Conservation (phyloP, 805 yeast genomes). For the Lipomyces kockii region DNA sequence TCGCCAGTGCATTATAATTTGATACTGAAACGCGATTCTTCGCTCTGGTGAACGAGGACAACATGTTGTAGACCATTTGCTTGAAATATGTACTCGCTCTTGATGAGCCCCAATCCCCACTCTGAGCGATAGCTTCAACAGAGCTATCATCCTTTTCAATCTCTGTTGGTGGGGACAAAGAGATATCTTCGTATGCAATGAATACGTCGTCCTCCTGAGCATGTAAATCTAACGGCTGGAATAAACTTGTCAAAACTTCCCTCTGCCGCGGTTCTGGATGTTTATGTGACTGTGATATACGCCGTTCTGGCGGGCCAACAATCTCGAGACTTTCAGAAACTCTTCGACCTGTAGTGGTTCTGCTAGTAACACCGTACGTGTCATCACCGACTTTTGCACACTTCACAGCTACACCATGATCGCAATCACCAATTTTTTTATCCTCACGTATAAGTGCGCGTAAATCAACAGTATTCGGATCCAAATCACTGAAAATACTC, state of each 20-base stretch:
- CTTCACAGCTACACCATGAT: neutral
- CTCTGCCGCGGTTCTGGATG: neutral
- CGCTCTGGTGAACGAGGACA: neutral
- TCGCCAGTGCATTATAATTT: neutral
- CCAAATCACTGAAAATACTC: neutral
- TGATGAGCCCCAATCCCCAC: neutral
- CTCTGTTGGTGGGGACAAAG: neutral
- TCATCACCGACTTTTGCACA: neutral
- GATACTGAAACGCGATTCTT: neutral
- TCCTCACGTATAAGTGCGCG: neutral
- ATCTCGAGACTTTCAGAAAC: neutral
- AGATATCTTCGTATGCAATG: neutral
- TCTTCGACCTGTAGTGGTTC: neutral
- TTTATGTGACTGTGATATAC: neutral
- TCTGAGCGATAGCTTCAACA: neutral
- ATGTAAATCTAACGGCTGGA: neutral
- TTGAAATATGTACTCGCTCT: neutral
- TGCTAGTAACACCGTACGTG: neutral
- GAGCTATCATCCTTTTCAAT: neutral
- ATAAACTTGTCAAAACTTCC: neutral
- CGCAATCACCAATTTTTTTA: neutral
- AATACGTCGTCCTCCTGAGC: neutral
- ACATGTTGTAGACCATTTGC: neutral
- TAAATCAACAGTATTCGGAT: neutral
- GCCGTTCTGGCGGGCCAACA: neutral